phyloP scores from a whole-genome alignment of 768 basidiomycete species.

The Gymnopilus junonius region DNA sequence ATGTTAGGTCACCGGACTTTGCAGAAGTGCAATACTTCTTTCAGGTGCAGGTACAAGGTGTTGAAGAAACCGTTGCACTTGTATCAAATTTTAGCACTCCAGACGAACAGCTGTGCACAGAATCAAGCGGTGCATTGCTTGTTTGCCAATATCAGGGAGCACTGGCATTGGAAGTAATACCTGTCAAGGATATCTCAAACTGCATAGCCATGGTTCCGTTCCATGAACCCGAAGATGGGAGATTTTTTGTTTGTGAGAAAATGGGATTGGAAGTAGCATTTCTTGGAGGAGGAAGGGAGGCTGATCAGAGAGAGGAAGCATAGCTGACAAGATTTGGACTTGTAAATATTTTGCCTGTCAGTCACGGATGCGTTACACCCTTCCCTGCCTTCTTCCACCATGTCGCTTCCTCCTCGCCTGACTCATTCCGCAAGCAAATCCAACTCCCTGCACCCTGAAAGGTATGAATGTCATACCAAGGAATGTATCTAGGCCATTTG shows the following conservation, averaged over 20 bases:
- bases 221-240: background rate
- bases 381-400: background rate
- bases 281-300: slow-evolving; percentile 4
- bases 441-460: background rate
- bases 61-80: slow-evolving; percentile 12
- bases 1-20: background rate
- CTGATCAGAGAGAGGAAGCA: background rate
- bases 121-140: slow-evolving; percentile 8
- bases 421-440: background rate
- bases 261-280: slow-evolving; percentile 11
- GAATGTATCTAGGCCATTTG: background rate
- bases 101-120: background rate
- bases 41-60: background rate
- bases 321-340: background rate
- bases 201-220: slow-evolving; percentile 15
- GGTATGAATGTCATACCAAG: background rate
- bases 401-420: background rate
- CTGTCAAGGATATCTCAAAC: slow-evolving; percentile 1
- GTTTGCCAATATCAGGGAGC: slow-evolving; percentile 1
- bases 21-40: slow-evolving; percentile 24
- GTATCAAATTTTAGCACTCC: slow-evolving; percentile 11
- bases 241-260: slow-evolving; percentile 17
- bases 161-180: background rate
- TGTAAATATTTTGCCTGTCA: background rate
- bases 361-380: background rate